phyloP scores from a whole-genome alignment of 192 early-diverging fungal species.

The Spinellus fusiger region DNA sequence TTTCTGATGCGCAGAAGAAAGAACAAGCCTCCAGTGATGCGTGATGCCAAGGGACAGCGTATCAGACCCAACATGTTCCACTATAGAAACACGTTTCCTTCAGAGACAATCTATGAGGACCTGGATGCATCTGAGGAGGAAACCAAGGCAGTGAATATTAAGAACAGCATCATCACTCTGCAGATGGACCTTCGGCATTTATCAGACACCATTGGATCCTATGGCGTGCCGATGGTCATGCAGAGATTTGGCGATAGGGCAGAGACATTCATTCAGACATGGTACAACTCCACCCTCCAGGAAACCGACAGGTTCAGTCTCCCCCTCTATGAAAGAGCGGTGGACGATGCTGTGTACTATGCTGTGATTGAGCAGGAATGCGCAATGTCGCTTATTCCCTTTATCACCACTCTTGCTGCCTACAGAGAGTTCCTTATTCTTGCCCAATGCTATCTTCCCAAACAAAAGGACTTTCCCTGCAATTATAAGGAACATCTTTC shows the following conservation, averaged over 20 bases:
- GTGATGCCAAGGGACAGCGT: not conserved
- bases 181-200: too few species aligned
- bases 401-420: not conserved
- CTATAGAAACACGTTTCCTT: too few species aligned
- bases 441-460: conserved; percentile 5
- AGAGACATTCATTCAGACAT: conserved; percentile 6
- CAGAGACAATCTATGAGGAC: too few species aligned
- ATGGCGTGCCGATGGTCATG: too few species aligned
- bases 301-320: not conserved
- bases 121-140: too few species aligned
- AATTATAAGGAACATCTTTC: not conserved
- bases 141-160: too few species aligned
- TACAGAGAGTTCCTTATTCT: conserved; percentile 9
- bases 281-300: conserved; percentile 2
- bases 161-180: too few species aligned
- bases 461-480: not conserved
- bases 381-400: not conserved
- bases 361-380: conserved; percentile 6
- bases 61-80: not conserved
- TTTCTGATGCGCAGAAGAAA: too few species aligned
- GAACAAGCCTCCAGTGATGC: too few species aligned
- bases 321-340: conserved; percentile 1
- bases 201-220: too few species aligned
- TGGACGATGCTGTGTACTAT: not conserved
- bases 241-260: conserved; percentile 4